These are phyloP conservation scores for Spathaspora gorwiae DNA, from an alignment of 805 yeast species.

Conservation along the genomic window DNA sequence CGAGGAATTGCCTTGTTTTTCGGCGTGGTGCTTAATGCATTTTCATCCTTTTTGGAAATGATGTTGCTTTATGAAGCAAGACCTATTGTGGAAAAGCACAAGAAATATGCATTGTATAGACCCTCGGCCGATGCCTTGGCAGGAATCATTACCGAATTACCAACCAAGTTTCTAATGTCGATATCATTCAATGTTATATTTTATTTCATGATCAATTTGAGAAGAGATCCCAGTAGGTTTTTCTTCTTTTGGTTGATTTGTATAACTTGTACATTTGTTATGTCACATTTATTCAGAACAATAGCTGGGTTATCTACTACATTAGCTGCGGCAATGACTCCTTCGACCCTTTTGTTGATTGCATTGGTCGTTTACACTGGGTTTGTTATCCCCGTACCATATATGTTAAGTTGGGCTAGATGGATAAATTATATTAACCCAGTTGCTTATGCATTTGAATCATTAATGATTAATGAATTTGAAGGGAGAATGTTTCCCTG, in stretches of 20 bases:
- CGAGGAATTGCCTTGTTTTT: slow-evolving; percentile 64
- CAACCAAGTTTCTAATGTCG: slow-evolving; percentile 45
- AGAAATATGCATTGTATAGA: slow-evolving; percentile 64
- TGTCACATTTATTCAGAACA: slow-evolving; percentile 40
- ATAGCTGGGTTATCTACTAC: slow-evolving; percentile 40
- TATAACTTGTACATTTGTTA: slow-evolving; percentile 28
- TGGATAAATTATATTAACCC: slow-evolving; percentile 43
- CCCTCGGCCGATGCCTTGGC: slow-evolving; percentile 74
- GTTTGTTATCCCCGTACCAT: slow-evolving; percentile 38
- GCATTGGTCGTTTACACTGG: slow-evolving; percentile 55
- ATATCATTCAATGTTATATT: slow-evolving; percentile 26
- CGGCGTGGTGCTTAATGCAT: slow-evolving; percentile 56
- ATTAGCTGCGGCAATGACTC: slow-evolving; percentile 39
- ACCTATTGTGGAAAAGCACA: slow-evolving; percentile 67
- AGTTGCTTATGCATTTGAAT: slow-evolving; percentile 45
- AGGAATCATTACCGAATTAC: slow-evolving; percentile 55
- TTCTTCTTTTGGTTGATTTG: slow-evolving; percentile 34
- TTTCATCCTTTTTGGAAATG: slow-evolving; percentile 57
- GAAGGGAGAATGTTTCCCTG: slow-evolving; percentile 54
- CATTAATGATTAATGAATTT: slow-evolving; percentile 63
- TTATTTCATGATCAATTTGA: slow-evolving; percentile 48
- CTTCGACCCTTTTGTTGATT: slow-evolving; percentile 42
- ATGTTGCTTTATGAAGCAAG: slow-evolving; percentile 55
- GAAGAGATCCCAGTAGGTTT: slow-evolving; percentile 33
- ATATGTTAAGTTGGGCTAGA: slow-evolving; percentile 63